These are phyloP conservation scores for Cicer cuneatum DNA, from an alignment of 306 rosid species.

Conservation along the genomic window DNA sequence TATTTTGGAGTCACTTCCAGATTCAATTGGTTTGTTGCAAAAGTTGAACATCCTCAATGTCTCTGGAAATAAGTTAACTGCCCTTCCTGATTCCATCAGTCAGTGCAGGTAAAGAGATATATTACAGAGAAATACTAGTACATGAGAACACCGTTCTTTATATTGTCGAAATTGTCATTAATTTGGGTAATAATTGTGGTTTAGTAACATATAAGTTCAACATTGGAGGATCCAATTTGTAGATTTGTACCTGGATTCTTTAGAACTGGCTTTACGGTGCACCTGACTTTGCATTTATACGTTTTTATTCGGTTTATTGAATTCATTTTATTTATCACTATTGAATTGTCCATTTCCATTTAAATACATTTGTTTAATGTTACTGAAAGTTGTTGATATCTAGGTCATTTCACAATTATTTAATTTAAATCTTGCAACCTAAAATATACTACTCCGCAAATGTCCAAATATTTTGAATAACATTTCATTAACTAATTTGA, in stretches of 20 bases:
- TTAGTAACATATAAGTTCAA: background rate
- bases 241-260: no score
- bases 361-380: background rate
- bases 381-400: background rate
- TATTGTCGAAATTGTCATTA: background rate
- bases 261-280: no score
- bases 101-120: slow-evolving; percentile 71
- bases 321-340: background rate
- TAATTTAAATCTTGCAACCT: background rate
- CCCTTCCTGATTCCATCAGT: slow-evolving; percentile 84
- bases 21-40: slow-evolving; percentile 82
- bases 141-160: background rate
- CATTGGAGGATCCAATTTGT: no score
- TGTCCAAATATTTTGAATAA: background rate
- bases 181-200: slow-evolving; percentile 15
- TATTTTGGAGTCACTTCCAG: slow-evolving; percentile 72
- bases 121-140: background rate
- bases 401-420: slow-evolving; percentile 18
- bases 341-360: background rate
- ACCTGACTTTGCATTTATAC: no score
- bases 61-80: slow-evolving; percentile 71
- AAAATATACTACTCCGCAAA: background rate
- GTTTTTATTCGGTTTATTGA: no score
- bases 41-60: slow-evolving; percentile 74
- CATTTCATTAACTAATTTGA: slow-evolving; percentile 11